Percentiles rank a stretch among this genome's conserved stretches.
Conservation (phyloP, 2,329 filamentous ascomycete genomes). For the Metarhizium rileyi region DNA sequence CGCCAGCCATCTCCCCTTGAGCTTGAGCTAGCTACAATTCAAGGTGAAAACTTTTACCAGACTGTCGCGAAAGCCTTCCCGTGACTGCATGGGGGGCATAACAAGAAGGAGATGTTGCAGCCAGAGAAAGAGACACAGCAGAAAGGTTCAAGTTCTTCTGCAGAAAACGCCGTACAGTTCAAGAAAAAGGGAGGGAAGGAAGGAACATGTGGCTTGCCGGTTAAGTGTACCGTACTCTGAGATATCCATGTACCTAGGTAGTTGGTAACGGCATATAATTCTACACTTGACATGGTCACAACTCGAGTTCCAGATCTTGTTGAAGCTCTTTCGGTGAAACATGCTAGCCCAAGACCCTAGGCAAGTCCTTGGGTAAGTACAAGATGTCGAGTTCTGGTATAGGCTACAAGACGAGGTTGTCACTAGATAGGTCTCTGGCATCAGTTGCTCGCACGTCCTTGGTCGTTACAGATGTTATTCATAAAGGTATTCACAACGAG, state of each 20-base stretch:
- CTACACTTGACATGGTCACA: background rate
- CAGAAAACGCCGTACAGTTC: background rate
- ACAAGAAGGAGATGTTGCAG: conserved; percentile 3
- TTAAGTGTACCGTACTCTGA: background rate
- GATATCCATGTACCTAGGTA: background rate
- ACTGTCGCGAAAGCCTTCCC: conserved; percentile 59
- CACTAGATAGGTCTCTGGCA: no score
- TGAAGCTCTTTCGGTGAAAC: no score
- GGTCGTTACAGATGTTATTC: no score
- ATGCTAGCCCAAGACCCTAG: no score
- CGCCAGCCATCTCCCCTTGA: conserved; percentile 70
- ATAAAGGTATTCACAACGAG: no score
- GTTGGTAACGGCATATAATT: no score
- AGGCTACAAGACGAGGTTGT: no score
- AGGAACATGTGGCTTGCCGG: background rate
- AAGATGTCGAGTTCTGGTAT: no score
- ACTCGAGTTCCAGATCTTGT: background rate
- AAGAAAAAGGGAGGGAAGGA: background rate
- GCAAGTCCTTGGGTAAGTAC: no score
- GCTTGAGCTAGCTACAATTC: conserved; percentile 66
- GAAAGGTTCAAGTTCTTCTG: background rate
- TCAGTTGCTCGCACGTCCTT: no score
- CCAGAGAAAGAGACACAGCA: background rate
- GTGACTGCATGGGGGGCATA: conserved; percentile 64
- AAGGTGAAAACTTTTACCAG: conserved; percentile 81